A percentile compares a stretch with the other conserved stretches of the same genome.
phyloP scores from a whole-genome alignment of 1,139 yeast genomes.

The Suhomyces bribrorum region DNA sequence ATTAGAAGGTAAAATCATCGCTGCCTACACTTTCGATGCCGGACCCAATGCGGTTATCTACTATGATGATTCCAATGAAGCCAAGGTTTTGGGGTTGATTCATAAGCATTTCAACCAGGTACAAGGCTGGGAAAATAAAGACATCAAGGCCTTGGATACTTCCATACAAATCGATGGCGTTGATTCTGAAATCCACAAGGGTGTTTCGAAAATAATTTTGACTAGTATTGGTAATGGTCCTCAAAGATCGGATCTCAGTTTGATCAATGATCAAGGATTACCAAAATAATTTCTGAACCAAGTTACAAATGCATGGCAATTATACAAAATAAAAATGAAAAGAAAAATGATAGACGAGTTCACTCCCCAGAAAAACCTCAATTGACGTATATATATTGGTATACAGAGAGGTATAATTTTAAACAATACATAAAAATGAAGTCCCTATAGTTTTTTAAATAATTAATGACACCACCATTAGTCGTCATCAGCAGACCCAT shows the following conservation, averaged over 20 bases:
- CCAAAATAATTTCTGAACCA: constrained; percentile 21
- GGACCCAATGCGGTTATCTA: constrained; percentile 98
- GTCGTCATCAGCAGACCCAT: constrained; percentile 5
- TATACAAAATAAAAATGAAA: neutral
- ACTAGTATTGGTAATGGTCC: constrained; percentile 92
- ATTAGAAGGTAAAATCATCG: constrained; percentile 62
- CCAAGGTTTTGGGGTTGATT: constrained; percentile 60
- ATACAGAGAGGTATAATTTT: neutral
- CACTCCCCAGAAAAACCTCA: too few species aligned
- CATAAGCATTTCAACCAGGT: constrained; percentile 55
- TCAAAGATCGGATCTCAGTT: constrained; percentile 50
- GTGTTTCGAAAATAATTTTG: constrained; percentile 79
- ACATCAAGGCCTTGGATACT: constrained; percentile 30
- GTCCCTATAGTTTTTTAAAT: neutral
- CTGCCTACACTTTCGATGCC: constrained; percentile 97
- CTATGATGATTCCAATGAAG: constrained; percentile 74
- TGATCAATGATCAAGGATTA: constrained; percentile 49
- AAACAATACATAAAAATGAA: constrained; percentile 6
- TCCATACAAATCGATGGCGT: constrained; percentile 41
- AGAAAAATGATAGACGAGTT: too few species aligned
- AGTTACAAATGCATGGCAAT: neutral
- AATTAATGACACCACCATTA: constrained; percentile 1
- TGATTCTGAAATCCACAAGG: constrained; percentile 57
- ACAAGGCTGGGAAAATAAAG: constrained; percentile 67
- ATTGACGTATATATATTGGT: neutral